Percentiles rank a stretch among this genome's conserved stretches.
Conservation (phyloP, 306 rosid genomes). For the Prunus dulcis region DNA sequence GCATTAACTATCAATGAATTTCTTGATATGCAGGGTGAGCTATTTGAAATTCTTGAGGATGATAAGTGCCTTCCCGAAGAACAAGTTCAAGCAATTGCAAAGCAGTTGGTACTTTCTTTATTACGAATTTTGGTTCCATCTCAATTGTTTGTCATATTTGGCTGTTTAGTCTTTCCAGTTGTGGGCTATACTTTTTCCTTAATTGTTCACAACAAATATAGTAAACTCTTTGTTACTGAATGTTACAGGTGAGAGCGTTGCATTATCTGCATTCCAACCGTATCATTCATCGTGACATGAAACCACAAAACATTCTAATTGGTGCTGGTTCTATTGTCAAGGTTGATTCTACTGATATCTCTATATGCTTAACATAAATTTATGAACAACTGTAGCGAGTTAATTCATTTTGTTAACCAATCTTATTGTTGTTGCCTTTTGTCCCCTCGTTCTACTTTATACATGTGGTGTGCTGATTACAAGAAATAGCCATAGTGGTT, state of each 20-base stretch:
- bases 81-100: conserved; percentile 98
- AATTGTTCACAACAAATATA: neutral
- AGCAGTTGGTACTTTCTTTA: conserved; percentile 72
- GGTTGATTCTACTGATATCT: conserved; percentile 39
- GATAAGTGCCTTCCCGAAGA: conserved; percentile 97
- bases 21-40: conserved; percentile 67
- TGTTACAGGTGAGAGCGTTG: conserved; percentile 79
- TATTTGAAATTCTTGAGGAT: conserved; percentile 98
- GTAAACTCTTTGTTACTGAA: conserved; percentile 9
- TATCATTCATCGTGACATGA: conserved; percentile 96
- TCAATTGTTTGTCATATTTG: neutral
- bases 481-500: neutral
- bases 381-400: neutral
- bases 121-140: conserved; percentile 3
- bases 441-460: neutral
- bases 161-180: neutral
- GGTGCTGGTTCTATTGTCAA: conserved; percentile 94
- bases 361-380: neutral
- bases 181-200: neutral
- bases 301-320: conserved; percentile 98
- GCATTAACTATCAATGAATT: conserved; percentile 14
- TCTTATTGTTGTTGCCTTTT: neutral
- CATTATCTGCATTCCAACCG: conserved; percentile 96
- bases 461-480: neutral
- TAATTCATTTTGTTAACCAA: neutral